Percentiles rank a stretch among this genome's conserved stretches.
These are phyloP conservation scores for Cordyceps tenuipes DNA, from an alignment of 2,329 filamentous ascomycete genomes.

Conservation along the genomic window DNA sequence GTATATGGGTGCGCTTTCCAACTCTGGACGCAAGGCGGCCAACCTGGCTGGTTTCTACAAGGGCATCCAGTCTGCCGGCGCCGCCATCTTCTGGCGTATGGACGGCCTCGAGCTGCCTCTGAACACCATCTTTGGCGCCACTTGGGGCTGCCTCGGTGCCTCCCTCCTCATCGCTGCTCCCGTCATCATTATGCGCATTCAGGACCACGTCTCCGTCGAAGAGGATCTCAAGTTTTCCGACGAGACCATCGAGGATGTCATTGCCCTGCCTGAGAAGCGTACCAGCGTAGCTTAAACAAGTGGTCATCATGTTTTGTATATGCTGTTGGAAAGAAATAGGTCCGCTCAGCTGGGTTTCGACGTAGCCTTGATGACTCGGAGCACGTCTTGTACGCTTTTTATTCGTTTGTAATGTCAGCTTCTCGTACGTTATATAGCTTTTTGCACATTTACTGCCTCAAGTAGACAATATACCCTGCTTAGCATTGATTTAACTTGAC, in stretches of 20 bases:
- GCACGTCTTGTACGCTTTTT: slow-evolving; percentile 5
- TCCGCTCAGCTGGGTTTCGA: neutral
- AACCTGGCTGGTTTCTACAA: slow-evolving; percentile 91
- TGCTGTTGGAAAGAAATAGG: neutral
- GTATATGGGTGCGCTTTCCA: slow-evolving; percentile 89
- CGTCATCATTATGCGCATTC: slow-evolving; percentile 69
- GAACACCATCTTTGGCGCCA: slow-evolving; percentile 61
- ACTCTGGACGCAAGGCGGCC: slow-evolving; percentile 84
- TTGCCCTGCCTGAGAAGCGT: slow-evolving; percentile 14
- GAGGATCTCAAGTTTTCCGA: slow-evolving; percentile 80
- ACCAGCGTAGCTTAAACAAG: neutral
- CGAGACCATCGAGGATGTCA: slow-evolving; percentile 68
- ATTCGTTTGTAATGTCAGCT: slow-evolving; percentile 6
- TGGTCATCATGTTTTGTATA: neutral
- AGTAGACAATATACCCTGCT: slow-evolving; percentile 14
- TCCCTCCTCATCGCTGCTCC: slow-evolving; percentile 70
- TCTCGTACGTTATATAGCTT: slow-evolving; percentile 5
- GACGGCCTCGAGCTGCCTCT: slow-evolving; percentile 56
- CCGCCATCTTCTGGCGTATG: slow-evolving; percentile 65
- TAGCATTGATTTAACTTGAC: neutral
- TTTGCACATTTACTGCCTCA: slow-evolving; percentile 9
- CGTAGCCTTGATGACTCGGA: slow-evolving; percentile 3
- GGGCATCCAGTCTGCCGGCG: slow-evolving; percentile 74
- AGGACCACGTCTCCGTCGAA: slow-evolving; percentile 72
- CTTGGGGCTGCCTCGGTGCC: slow-evolving; percentile 68